Evolutionary conservation across 225 moss, liverwort and hornwort species (phyloP), one percentile per base, ranked within the genome.

Genomic region (Polytrichum commune): DNA sequence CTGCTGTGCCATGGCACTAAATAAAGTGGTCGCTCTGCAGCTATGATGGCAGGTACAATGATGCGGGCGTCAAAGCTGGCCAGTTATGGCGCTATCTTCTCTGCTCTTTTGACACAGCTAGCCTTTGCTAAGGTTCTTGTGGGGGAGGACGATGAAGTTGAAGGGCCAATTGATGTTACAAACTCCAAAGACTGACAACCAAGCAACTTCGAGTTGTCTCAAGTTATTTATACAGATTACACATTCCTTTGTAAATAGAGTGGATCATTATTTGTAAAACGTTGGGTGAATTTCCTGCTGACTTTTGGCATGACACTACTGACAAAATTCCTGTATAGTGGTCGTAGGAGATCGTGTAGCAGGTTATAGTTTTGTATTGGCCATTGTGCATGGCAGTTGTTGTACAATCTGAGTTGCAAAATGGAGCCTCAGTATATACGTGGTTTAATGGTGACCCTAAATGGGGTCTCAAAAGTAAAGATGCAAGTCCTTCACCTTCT

Each of bases 31-130:
- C 1, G 22, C 58, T 58, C 24, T 72, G 64, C 91, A 93, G 93
- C 93, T 56, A 75, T 91, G 26, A 19, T 93, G 63, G 84, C 93
- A 68, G 91, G 93, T 71, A 88, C 93, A 25, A 82, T 89, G 89
- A 93, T 93, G 91, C 83, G 91, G 32, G 80, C 88, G 71, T 89
- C 93, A 55, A 93, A 93, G 73, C 78, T 93, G 64, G 89, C 89
- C 33, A 80, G 88, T 8, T 93, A 93, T 77, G 93, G 93, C 35
- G 55, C 90, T 68, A 88, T 93, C 61, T 74, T 93, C 18, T 81
- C 88, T 62, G 81, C 89, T 68, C 86, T 93, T 64, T 77, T 93
- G 77, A 90, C 88, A 8, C 93, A 93, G 81, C 65, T 93, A 72
- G 89, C 91, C 5, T 89, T 86, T 32, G 88, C 83, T 26, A 90